These are phyloP conservation scores for Lentinula lateritia DNA, from an alignment of 768 basidiomycete genomes.

Conservation along the genomic window DNA sequence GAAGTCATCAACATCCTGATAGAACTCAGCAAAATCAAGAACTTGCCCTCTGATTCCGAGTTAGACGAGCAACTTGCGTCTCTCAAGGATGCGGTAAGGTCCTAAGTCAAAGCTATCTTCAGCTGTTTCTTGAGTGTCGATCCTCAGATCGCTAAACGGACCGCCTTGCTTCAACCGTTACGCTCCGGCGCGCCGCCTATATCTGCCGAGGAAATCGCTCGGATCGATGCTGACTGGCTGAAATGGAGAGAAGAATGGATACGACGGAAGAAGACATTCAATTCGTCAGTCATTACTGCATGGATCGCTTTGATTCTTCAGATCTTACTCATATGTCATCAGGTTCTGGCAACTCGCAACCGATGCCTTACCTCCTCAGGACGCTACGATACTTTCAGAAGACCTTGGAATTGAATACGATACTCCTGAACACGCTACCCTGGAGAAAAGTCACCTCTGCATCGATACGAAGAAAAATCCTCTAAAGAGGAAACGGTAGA, in stretches of 20 bases:
- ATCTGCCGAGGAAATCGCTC: slow-evolving; percentile 63
- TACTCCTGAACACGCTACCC: slow-evolving; percentile 56
- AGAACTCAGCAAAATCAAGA: slow-evolving; percentile 65
- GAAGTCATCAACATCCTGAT: not conserved
- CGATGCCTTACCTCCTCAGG: slow-evolving; percentile 62
- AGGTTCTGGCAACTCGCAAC: slow-evolving; percentile 76
- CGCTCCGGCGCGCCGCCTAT: slow-evolving; percentile 63
- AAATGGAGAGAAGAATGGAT: slow-evolving; percentile 83
- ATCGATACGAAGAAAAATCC: slow-evolving; percentile 23
- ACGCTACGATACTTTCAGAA: slow-evolving; percentile 61
- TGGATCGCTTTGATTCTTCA: not conserved
- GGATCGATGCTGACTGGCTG: slow-evolving; percentile 68
- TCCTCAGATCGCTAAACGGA: slow-evolving; percentile 43
- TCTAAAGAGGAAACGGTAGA: slow-evolving; percentile 49
- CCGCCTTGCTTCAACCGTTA: slow-evolving; percentile 53
- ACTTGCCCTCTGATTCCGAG: slow-evolving; percentile 65
- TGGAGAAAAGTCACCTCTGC: slow-evolving; percentile 66
- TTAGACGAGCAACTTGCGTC: slow-evolving; percentile 51
- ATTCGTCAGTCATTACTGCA: slow-evolving; percentile 42
- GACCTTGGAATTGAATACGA: slow-evolving; percentile 81
- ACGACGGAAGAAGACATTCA: slow-evolving; percentile 69
- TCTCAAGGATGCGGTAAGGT: slow-evolving; percentile 44
- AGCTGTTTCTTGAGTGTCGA: slow-evolving; percentile 5
- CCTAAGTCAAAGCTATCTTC: not conserved
- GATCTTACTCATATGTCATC: not conserved